Evolutionary conservation across 1,284 basidiomycete genomes (phyloP), one percentile per base, ranked within the genome.

Genomic region (Inonotus hispidus): DNA sequence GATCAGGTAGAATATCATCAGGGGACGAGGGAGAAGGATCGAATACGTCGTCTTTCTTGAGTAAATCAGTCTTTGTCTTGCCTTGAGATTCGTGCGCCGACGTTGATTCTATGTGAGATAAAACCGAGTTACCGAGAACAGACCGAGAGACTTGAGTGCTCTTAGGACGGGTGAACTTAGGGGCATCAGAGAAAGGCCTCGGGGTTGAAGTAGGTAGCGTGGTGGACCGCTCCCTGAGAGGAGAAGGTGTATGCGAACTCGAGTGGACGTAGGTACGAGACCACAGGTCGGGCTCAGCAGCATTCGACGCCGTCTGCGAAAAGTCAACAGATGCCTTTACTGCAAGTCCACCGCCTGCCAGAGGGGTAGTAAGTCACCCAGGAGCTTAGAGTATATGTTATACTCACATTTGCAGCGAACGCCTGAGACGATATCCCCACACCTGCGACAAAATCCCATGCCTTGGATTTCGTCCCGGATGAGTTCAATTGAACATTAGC

Each of bases 391-490:
- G 16, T 29, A n/a, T n/a, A 43, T 27, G 19, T 27, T 25, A 16
- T 19, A 58, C 56, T 29, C 21, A 72, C 89, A 92, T 73, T 83
- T 86, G 72, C 89, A 90, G 59, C 85, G 83, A 53, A 74, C 71
- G 49, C 83, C 84, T 49, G 77, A 69, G 29, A 91, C 88, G 63
- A 92, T 90, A 65, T 91, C 86, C 63, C 89, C 90, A 67, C 89
- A 92, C 71, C 87, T 79, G 64, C 87, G 80, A 73, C 90, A 92
- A 67, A 91, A 92, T 27, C 85, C 87, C 89, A 92, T 91, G 14
- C 32, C 27, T 52, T 35, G 29, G 16, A 10, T 52, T 32, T 4
- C 32, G 37, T 3, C 38, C 25, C 27, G 32, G 3, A 21, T 2
- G 3, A 41, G 27, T 1, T 29, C 32, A 37, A 10, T 29, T 35